Evolutionary conservation across 306 rosid genomes (phyloP), one percentile per base, ranked within the genome.

Genomic region (Trifolium repens): DNA sequence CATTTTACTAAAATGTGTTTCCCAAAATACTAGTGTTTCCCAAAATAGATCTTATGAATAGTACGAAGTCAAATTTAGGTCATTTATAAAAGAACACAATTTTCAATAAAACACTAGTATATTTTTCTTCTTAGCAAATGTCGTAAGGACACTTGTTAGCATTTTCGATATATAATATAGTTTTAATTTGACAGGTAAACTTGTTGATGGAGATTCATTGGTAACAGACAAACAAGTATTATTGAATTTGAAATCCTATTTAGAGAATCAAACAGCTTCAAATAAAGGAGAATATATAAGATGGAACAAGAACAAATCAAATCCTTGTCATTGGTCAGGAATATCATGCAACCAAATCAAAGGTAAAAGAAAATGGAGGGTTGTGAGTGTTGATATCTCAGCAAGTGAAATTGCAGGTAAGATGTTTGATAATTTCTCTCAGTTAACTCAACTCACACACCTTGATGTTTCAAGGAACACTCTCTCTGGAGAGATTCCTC

Each of bases 401-500:
- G 43, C 15, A 0, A 80, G 81, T 22, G 16, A 77, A 11, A 81
- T 89, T 17, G 17, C 79, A 54, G 96, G 98, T 39, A 53, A 76
- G 27, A 67, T 94, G 17, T 94, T 88, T 72, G 24, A 49, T 8
- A 86, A 82, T 54, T 91, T 94, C 77, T 94, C 98, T 1, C 73
- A 61, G 9, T 82, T 94, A n/a, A 76, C 90, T 5, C 87, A 86
- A 54, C 92, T 94, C 19, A 75, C 83, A 3, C 77, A 85, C 79
- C 92, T 94, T 72, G 96, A 91, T 73, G 82, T 91, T 47, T 94
- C 98, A 9, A n/a, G 12, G 35, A 94, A 94, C 86, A 83, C 94
- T 6, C 70, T 94, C 11, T 11, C 77, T 10, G 96, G 89, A 34
- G 63, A 1, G 14, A 77, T 94, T 66, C 91, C 91, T 32, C 80